These are phyloP conservation scores for Solanum chiquidenum DNA, from an alignment of 257 asterid genomes.

Conservation along the genomic window DNA sequence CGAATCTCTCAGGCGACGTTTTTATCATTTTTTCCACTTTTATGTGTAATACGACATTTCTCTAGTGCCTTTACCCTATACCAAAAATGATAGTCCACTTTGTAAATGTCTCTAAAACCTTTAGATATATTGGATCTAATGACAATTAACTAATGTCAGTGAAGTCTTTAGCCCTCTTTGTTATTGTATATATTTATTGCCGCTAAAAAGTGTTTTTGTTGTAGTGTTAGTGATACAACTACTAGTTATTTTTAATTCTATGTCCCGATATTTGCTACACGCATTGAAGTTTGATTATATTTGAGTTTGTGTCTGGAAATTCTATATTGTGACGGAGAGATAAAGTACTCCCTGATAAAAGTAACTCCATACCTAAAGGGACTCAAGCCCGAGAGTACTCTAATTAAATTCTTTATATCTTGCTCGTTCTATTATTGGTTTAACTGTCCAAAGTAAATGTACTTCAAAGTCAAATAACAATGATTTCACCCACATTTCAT, in stretches of 20 bases:
- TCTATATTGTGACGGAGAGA: background rate
- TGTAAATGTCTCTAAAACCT: background rate
- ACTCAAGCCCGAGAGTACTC: background rate
- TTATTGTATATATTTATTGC: background rate
- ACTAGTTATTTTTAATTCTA: too few relatives aligned
- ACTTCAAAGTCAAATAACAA: background rate
- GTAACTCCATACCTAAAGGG: background rate
- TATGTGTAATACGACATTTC: too few relatives aligned
- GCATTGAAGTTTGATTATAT: too few relatives aligned
- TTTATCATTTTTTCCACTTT: background rate
- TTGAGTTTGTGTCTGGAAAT: too few relatives aligned
- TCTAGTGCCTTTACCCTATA: background rate
- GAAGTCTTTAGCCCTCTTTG: background rate
- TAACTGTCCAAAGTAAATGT: background rate
- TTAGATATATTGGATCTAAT: too few relatives aligned
- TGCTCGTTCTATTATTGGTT: background rate
- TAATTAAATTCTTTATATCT: background rate
- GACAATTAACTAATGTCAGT: too few relatives aligned
- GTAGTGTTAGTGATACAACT: background rate
- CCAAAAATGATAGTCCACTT: too few relatives aligned
- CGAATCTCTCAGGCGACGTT: constrained; percentile 96
- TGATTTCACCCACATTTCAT: background rate
- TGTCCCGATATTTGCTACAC: too few relatives aligned
- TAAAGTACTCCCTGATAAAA: background rate
- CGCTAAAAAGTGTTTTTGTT: background rate